Base-by-base conservation (phyloP, 495 filamentous ascomycete genomes). In the Talaromyces wortmannii region DNA sequence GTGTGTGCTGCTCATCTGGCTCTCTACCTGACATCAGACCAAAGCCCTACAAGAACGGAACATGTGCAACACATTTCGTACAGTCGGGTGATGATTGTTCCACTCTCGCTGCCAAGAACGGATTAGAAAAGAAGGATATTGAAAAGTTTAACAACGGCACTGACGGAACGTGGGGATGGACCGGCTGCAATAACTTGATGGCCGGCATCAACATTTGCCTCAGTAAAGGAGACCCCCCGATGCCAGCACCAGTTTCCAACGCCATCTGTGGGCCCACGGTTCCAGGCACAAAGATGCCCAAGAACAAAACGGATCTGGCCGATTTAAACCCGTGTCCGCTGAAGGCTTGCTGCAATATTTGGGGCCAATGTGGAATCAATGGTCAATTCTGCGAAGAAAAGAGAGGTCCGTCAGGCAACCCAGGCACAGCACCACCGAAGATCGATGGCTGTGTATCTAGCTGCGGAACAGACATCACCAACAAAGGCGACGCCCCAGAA, bases 311-410 rank as follows among this genome's bases (percentile, higher is more conserved):
- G 7, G 45, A 60, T 43, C n/a, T 67, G 10, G 52, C 46, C 7
- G 17, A 29, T 49, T 29, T 55, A 17, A 55, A 55, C 33, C 53
- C 43, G 7, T 55, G 53, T 17, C 53, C 44, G n/a, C 53, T 55
- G 13, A 55, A 55, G 50, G 53, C 18, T 16, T 68, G 63, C 52
- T 68, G 66, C 40, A 57, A 74, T 49, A 61, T 63, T 2, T 78
- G 70, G 65, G 78, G 76, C 8, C 64, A 78, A 32, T 82, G 79
- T 53, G 80, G 80, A 11, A 77, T 61, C 4, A 77, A 67, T 0
- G 29, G 33, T 0, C 76, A 82, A 0, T 82, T 79, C 55, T 83
- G 79, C 55, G 69, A 57, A 6, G 59, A 57, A 7, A 59, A 61
- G 7, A 46, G 18, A 15, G 55, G 57, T 11, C 33, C 58, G 8